Conservation (phyloP, 805 yeast genomes). For the Candida verbasci region DNA sequence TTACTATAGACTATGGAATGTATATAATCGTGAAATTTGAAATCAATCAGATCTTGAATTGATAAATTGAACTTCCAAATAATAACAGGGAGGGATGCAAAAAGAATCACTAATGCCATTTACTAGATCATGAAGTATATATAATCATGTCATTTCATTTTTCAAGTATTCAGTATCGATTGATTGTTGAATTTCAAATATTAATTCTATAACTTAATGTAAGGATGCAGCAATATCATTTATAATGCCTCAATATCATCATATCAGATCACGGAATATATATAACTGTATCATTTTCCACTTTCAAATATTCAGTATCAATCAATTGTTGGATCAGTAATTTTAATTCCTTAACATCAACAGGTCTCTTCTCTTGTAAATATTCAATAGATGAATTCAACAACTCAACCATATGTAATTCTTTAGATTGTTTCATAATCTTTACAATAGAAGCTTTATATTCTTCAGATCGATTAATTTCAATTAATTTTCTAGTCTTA, state of each 20-base stretch:
- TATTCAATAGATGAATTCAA: slow-evolving; percentile 20
- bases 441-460: slow-evolving; percentile 22
- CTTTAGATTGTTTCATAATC: slow-evolving; percentile 26
- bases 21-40: no score
- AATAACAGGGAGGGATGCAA: no score
- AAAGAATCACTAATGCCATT: no score
- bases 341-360: slow-evolving; percentile 28
- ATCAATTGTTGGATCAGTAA: slow-evolving; percentile 31
- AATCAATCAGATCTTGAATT: no score
- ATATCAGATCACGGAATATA: slow-evolving; percentile 25
- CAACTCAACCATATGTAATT: slow-evolving; percentile 22
- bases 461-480: slow-evolving; percentile 25
- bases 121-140: slow-evolving; percentile 26
- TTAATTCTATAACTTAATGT: slow-evolving; percentile 28
- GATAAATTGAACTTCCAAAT: no score
- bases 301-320: slow-evolving; percentile 26
- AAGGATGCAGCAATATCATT: no score
- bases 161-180: slow-evolving; percentile 30
- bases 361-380: slow-evolving; percentile 20
- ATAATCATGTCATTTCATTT: slow-evolving; percentile 19
- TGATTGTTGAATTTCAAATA: slow-evolving; percentile 30
- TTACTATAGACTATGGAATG: no score
- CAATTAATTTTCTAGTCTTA: slow-evolving; percentile 7
- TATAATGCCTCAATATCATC: not conserved
- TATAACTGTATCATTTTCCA: slow-evolving; percentile 18